These are phyloP conservation scores for Yamadazyma nakazawae DNA, from an alignment of 805 yeast species.

Conservation along the genomic window DNA sequence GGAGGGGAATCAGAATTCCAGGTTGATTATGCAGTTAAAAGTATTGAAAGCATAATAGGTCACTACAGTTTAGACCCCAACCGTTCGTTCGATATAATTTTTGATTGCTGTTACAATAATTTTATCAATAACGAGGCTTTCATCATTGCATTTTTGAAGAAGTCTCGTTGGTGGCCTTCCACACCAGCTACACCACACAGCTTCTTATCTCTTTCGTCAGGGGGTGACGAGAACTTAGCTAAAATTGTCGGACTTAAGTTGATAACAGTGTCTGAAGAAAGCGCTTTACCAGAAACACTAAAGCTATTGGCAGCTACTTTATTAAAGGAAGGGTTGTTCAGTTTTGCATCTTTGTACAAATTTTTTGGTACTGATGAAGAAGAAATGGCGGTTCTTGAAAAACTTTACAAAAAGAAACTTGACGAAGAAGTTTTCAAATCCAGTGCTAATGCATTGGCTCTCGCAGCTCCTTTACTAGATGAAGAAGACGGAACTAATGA, in stretches of 20 bases:
- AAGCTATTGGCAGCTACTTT: slow-evolving; percentile 50
- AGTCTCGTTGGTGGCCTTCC: slow-evolving; percentile 68
- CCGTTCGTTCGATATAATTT: slow-evolving; percentile 59
- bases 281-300: slow-evolving; percentile 37
- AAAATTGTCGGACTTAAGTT: slow-evolving; percentile 50
- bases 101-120: slow-evolving; percentile 50
- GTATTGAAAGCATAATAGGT: slow-evolving; percentile 60
- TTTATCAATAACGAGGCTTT: slow-evolving; percentile 45
- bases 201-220: slow-evolving; percentile 34
- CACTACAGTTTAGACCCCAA: slow-evolving; percentile 73
- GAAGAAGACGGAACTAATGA: slow-evolving; percentile 27
- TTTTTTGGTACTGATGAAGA: slow-evolving; percentile 53
- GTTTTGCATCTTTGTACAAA: slow-evolving; percentile 58
- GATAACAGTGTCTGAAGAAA: slow-evolving; percentile 25
- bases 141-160: slow-evolving; percentile 47
- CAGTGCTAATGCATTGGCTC: slow-evolving; percentile 73
- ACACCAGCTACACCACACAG: slow-evolving; percentile 29
- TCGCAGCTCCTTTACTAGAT: slow-evolving; percentile 78
- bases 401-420: slow-evolving; percentile 41
- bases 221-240: slow-evolving; percentile 57
- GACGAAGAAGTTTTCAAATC: slow-evolving; percentile 59
- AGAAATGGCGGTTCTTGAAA: slow-evolving; percentile 43
- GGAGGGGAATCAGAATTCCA: slow-evolving; percentile 37
- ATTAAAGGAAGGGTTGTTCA: slow-evolving; percentile 62
- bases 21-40: slow-evolving; percentile 42